A percentile compares a stretch with the other conserved stretches of the same genome.
Conservation (phyloP, 164 flowering plant genomes). For the Annona squamosa region DNA sequence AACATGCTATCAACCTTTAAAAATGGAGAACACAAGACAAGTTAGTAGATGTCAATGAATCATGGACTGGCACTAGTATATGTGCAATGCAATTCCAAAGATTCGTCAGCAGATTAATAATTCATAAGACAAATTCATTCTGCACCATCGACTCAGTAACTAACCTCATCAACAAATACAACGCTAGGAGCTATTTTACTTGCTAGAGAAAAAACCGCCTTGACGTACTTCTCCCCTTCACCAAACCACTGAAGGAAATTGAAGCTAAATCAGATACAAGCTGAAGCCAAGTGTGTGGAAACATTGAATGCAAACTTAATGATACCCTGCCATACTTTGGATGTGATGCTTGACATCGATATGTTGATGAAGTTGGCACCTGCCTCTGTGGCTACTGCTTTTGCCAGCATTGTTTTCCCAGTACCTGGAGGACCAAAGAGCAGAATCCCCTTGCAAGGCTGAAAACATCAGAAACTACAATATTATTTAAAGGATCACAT, state of each 20-base stretch:
- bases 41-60: too few species aligned
- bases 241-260: constrained; percentile 41
- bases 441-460: constrained; percentile 96
- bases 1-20: constrained; percentile 51
- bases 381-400: constrained; percentile 97
- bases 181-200: constrained; percentile 40
- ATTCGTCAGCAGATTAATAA: background rate
- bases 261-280: constrained; percentile 9
- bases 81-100: background rate
- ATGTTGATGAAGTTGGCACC: constrained; percentile 95
- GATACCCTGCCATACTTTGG: constrained; percentile 47
- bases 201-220: constrained; percentile 38
- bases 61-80: background rate
- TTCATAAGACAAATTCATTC: background rate
- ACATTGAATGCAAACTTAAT: background rate
- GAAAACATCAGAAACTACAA: constrained; percentile 2
- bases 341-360: constrained; percentile 94
- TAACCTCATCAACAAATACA: constrained; percentile 44
- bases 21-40: background rate
- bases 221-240: constrained; percentile 39
- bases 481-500: too few species aligned
- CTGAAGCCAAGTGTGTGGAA: background rate
- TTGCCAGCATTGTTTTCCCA: constrained; percentile 97
- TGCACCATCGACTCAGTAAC: constrained; percentile 14
- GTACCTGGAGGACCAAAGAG: constrained; percentile 99